Evolutionary conservation across 225 moss, liverwort and hornwort species (phyloP).

Genomic region (Antitrichia curtipendula): DNA sequence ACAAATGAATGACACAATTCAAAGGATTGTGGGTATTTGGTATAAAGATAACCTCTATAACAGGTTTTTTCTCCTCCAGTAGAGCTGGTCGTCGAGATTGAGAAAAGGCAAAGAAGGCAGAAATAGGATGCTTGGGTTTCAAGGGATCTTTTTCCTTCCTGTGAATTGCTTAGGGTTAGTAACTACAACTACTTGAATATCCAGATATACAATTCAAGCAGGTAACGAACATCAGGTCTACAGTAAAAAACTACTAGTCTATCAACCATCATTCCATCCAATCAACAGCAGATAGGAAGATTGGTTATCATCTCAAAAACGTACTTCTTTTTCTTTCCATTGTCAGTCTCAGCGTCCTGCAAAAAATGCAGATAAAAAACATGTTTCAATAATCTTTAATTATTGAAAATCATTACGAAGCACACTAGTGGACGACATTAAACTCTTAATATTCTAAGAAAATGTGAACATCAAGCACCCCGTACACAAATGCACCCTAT

Average conservation of each 20-base stretch:
- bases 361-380: neutral
- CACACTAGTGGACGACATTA: neutral
- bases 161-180: neutral
- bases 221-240: neutral
- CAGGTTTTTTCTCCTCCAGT: conserved; percentile 44
- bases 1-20: neutral
- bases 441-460: neutral
- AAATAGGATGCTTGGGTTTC: conserved; percentile 77
- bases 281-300: neutral
- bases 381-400: neutral
- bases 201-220: neutral
- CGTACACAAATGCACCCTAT: neutral
- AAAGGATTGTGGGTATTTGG: neutral
- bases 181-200: neutral
- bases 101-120: conserved; percentile 63
- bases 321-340: conserved; percentile 68
- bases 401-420: neutral
- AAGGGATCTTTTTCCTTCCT: conserved; percentile 87
- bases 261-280: neutral
- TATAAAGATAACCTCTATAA: conserved; percentile 45
- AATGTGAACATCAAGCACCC: neutral
- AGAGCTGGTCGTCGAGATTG: conserved; percentile 54
- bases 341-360: conserved; percentile 48
- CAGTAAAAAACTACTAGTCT: neutral
- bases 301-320: neutral